Percentiles rank a stretch among this genome's conserved stretches.
These are phyloP conservation scores for Cytospora schulzeri DNA, from an alignment of 2,329 filamentous ascomycete genomes.

Conservation along the genomic window DNA sequence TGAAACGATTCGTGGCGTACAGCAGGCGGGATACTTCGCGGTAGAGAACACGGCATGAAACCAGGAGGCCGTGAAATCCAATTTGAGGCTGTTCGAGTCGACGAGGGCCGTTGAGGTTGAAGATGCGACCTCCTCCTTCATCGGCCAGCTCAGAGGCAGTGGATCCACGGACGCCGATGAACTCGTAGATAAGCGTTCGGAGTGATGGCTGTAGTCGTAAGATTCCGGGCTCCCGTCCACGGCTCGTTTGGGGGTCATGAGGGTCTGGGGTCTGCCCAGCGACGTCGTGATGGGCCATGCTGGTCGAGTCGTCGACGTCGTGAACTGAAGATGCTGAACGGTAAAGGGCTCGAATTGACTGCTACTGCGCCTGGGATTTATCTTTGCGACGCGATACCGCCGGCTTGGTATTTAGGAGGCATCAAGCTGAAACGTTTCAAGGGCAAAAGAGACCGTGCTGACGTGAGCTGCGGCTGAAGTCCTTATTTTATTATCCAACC, in stretches of 20 bases:
- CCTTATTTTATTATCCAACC: no score
- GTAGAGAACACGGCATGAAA: conserved; percentile 26
- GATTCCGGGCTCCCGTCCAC: neutral
- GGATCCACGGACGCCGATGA: neutral
- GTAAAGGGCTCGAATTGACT: no score
- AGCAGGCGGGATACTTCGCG: conserved; percentile 22
- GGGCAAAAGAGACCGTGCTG: no score
- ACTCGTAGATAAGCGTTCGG: neutral
- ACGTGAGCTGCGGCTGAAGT: no score
- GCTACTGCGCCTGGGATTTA: no score
- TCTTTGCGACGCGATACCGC: no score
- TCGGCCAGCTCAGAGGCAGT: neutral
- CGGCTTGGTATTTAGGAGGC: no score
- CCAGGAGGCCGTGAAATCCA: conserved; percentile 27
- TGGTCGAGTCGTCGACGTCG: neutral
- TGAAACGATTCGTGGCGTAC: conserved; percentile 25
- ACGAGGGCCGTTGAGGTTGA: neutral
- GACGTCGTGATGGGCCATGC: neutral
- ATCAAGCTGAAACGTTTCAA: no score
- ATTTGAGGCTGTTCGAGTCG: neutral
- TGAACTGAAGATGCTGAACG: no score
- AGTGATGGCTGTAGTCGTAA: neutral
- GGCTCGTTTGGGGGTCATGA: neutral
- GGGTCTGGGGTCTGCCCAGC: neutral
- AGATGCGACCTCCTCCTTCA: neutral